A percentile compares a stretch with the other conserved stretches of the same genome.
phyloP scores from a whole-genome alignment of 352 stramenopile species.

The Phytophthora podocarpi region DNA sequence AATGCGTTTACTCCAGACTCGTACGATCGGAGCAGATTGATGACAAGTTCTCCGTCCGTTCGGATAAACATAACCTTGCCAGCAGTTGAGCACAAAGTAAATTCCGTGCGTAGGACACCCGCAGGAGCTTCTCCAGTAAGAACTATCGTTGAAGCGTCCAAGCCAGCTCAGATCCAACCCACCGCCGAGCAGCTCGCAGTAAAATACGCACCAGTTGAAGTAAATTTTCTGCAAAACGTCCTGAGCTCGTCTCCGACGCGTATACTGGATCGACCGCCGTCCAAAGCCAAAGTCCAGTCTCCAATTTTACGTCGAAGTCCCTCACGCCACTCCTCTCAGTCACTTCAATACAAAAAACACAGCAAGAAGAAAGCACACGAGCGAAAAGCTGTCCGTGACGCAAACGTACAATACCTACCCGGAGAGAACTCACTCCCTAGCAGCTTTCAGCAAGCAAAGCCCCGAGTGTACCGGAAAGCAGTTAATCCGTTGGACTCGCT shows the following conservation, averaged over 20 bases:
- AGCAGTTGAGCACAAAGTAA: constrained; percentile 30
- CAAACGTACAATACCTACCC: constrained; percentile 28
- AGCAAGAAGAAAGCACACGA: constrained; percentile 1
- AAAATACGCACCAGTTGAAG: not conserved
- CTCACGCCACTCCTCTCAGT: not conserved
- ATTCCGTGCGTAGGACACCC: not conserved
- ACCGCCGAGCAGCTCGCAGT: not conserved
- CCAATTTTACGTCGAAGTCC: constrained; percentile 6
- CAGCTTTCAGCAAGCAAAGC: constrained; percentile 60
- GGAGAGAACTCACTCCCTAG: constrained; percentile 61
- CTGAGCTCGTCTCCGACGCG: constrained; percentile 29
- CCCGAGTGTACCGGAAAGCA: constrained; percentile 51
- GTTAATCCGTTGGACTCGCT: constrained; percentile 37
- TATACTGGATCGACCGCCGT: constrained; percentile 16
- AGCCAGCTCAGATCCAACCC: not conserved
- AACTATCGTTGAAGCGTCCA: constrained; percentile 11
- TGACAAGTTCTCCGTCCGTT: constrained; percentile 28
- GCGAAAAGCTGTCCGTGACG: not conserved
- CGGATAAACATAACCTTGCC: constrained; percentile 48
- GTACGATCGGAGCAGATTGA: constrained; percentile 11
- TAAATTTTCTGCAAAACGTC: constrained; percentile 10
- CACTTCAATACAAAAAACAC: constrained; percentile 15
- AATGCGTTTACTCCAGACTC: not conserved
- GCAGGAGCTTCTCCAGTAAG: constrained; percentile 14
- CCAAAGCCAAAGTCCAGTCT: constrained; percentile 7